Percentiles rank a stretch among this genome's conserved stretches.
phyloP scores from a whole-genome alignment of 2,329 filamentous ascomycete genomes.

The Lachnellula suecica region DNA sequence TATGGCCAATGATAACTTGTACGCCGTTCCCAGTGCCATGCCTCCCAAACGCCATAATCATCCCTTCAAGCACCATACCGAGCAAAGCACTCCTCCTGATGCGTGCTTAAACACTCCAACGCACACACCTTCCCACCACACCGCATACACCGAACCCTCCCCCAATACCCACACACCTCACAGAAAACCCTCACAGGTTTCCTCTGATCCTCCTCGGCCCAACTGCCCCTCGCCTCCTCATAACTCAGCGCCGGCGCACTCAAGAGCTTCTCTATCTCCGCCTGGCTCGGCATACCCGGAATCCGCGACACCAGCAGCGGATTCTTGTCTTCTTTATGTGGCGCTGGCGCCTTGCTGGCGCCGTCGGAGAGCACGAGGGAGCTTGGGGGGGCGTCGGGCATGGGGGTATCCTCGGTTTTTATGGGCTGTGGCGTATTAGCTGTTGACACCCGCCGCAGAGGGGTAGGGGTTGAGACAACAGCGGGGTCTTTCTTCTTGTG shows the following conservation, averaged over 20 bases:
- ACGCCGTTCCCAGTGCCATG: background rate
- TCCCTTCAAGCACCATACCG: conserved; percentile 50
- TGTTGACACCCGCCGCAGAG: conserved; percentile 20
- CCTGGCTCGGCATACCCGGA: conserved; percentile 56
- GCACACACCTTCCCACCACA: conserved; percentile 79
- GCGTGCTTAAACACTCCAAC: conserved; percentile 69
- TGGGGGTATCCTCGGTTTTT: conserved; percentile 34
- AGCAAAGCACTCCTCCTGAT: conserved; percentile 70
- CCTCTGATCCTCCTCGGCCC: conserved; percentile 38
- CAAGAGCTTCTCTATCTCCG: conserved; percentile 64
- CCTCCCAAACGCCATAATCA: background rate
- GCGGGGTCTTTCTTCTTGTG: conserved; percentile 30
- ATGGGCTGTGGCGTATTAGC: conserved; percentile 9
- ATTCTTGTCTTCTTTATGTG: conserved; percentile 52
- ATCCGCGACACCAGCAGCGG: conserved; percentile 58
- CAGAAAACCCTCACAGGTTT: conserved; percentile 69
- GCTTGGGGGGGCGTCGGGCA: conserved; percentile 42
- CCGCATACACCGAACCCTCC: conserved; percentile 71
- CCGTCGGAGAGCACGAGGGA: conserved; percentile 14
- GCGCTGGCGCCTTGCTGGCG: conserved; percentile 11
- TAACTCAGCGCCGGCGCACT: conserved; percentile 66
- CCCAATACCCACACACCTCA: conserved; percentile 82
- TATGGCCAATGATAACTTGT: background rate
- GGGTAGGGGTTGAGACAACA: conserved; percentile 13
- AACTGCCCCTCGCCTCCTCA: conserved; percentile 56